Percentiles rank a stretch among this genome's conserved stretches.
phyloP scores from a whole-genome alignment of 2,329 filamentous ascomycete genomes.

The Calonectria leucothoes region DNA sequence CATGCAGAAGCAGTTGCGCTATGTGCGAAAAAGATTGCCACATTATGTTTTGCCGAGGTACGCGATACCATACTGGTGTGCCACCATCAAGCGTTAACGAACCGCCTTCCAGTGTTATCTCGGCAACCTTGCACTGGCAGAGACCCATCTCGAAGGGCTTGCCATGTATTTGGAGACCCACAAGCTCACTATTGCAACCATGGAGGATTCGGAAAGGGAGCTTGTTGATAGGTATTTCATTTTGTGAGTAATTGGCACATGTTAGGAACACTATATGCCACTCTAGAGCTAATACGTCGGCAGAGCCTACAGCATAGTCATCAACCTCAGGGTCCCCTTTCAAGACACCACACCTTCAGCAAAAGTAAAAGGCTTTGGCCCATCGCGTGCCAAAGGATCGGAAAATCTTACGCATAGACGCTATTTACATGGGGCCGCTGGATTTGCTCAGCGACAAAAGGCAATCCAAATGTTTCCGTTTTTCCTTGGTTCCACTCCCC shows the following conservation, averaged over 20 bases:
- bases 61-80: no score
- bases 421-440: background rate
- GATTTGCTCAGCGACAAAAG: background rate
- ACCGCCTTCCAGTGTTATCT: background rate
- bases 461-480: background rate
- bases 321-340: background rate
- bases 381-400: background rate
- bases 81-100: no score
- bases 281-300: background rate
- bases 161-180: background rate
- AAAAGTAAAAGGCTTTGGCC: background rate
- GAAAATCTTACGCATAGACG: background rate
- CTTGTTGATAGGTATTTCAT: background rate
- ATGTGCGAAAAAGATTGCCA: slow-evolving; percentile 1
- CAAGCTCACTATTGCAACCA: background rate
- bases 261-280: fast-evolving
- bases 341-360: background rate
- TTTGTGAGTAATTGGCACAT: background rate
- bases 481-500: background rate
- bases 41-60: background rate
- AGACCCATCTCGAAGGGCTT: background rate
- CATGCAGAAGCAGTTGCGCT: background rate
- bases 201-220: background rate
- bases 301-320: background rate
- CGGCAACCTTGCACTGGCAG: background rate